Evolutionary conservation across 2,329 filamentous ascomycete species (phyloP), one percentile per base, ranked within the genome.

Genomic region (Epichloe amarillans): DNA sequence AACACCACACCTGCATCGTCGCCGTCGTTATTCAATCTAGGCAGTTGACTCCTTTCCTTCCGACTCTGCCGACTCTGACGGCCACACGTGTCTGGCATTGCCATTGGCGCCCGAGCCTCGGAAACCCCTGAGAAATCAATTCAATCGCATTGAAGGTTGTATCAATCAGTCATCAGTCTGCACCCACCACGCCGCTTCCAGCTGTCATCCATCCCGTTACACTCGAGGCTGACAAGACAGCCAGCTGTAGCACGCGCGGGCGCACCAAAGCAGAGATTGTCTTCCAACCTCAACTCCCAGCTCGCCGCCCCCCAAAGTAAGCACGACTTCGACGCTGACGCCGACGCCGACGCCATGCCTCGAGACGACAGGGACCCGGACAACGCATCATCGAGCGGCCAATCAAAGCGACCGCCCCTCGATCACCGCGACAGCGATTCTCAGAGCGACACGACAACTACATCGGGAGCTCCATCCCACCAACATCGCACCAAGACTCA

Each of bases 361-460:
- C 66, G 65, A 60, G 72, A 73, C 61, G 68, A 73, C 61, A 69
- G 64, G 63, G 71, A 76, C 58, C 62, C 61, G 58, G 70, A 74
- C 64, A 72, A 70, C 66, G 65, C 69, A 65, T 68, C 70, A 57
- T 64, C 67, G 57, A 64, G 65, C 62, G 66, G 67, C 75, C 75
- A 78, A 77, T 77, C 74, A 77, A 77, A 76, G 67, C 71, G 72
- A 26, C 69, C 73, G 60, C 56, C 66, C 50, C 63, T 65, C 61
- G 61, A 55, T 57, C 63, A 64, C 52, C 64, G 62, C 57, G 63
- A 67, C 54, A 66, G 64, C 59, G 62, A 65, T 56, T 57, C 64
- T 33, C 60, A 66, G 48, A 65, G 61, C 57, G 64, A 63, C 41
- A 55, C 55, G 54, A 57, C 57, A 50, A 56, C 57, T 54, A 58